These are phyloP conservation scores for Fomitopsis pinicola DNA, from an alignment of 1,284 basidiomycete species.

Conservation along the genomic window DNA sequence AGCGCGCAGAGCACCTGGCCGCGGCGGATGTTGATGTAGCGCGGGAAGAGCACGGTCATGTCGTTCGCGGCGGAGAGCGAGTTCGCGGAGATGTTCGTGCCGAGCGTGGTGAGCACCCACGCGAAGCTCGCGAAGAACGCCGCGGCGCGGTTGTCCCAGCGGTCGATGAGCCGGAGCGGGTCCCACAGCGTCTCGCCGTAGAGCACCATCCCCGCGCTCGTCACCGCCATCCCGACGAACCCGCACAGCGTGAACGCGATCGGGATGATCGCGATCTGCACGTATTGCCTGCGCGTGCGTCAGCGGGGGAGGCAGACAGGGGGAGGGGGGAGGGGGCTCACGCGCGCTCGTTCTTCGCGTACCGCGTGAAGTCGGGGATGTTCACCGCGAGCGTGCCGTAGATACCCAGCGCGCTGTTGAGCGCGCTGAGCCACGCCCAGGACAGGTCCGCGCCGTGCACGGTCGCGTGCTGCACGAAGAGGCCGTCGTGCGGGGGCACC, in stretches of 20 bases:
- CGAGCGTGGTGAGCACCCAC: conserved; percentile 65
- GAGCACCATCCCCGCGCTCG: conserved; percentile 57
- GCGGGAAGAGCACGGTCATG: conserved; percentile 62
- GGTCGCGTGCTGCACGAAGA: conserved; percentile 41
- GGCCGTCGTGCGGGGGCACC: conserved; percentile 50
- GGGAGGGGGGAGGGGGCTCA: conserved; percentile 25
- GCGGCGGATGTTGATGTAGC: conserved; percentile 71
- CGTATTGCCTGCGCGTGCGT: conserved; percentile 44
- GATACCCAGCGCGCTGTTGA: conserved; percentile 67
- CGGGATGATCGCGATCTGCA: conserved; percentile 71
- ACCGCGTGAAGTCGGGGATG: conserved; percentile 73
- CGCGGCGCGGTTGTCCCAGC: conserved; percentile 73
- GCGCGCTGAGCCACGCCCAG: conserved; percentile 71
- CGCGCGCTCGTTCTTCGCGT: conserved; percentile 58
- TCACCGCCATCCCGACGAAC: conserved; percentile 63
- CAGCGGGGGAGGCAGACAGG: background rate
- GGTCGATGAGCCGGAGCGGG: conserved; percentile 51
- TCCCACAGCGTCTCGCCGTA: conserved; percentile 57
- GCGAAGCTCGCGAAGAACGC: conserved; percentile 73
- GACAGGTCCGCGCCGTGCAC: conserved; percentile 48
- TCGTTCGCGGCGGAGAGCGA: conserved; percentile 77
- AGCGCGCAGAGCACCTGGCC: conserved; percentile 73
- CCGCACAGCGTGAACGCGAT: conserved; percentile 56
- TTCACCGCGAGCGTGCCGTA: conserved; percentile 67
- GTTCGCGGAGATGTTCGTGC: conserved; percentile 75